phyloP scores from a whole-genome alignment of 164 flowering plant genomes.

The Tetracentron sinense region DNA sequence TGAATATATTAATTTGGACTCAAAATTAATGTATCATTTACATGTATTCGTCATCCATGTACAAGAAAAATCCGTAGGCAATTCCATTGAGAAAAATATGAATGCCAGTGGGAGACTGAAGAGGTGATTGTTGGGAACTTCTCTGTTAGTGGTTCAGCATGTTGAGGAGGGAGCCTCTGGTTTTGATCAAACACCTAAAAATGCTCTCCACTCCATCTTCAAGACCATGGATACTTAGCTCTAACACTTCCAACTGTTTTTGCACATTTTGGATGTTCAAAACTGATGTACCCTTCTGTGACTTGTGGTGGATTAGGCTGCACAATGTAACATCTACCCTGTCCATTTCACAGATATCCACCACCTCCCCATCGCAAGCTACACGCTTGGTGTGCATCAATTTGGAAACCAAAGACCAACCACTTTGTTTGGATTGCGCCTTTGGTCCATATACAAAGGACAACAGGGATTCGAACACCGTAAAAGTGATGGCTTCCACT shows the following conservation, averaged over 20 bases:
- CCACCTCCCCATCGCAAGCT: background rate
- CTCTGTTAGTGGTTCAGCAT: background rate
- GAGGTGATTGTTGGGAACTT: too few relatives aligned
- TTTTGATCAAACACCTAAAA: constrained; percentile 31
- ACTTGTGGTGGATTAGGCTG: background rate
- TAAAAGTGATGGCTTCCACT: background rate
- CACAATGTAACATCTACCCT: background rate
- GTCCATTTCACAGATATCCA: background rate
- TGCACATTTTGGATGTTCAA: background rate
- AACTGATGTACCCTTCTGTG: constrained; percentile 7
- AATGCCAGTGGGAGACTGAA: constrained; percentile 2
- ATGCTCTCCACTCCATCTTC: constrained; percentile 38
- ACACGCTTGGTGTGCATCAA: constrained; percentile 7
- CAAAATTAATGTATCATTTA: too few relatives aligned
- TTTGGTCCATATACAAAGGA: background rate
- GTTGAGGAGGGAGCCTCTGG: constrained; percentile 44
- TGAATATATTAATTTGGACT: too few relatives aligned
- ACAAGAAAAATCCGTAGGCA: too few relatives aligned
- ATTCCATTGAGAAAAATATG: too few relatives aligned
- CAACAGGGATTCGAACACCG: background rate
- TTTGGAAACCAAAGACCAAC: constrained; percentile 20
- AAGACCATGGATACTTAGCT: constrained; percentile 22
- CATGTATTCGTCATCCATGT: too few relatives aligned
- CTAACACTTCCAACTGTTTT: constrained; percentile 7
- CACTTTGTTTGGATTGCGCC: background rate